Evolutionary conservation across 371 early-diverging fungal species (phyloP), one percentile per base, ranked within the genome.

Genomic region (Apophysomyces ossiformis): DNA sequence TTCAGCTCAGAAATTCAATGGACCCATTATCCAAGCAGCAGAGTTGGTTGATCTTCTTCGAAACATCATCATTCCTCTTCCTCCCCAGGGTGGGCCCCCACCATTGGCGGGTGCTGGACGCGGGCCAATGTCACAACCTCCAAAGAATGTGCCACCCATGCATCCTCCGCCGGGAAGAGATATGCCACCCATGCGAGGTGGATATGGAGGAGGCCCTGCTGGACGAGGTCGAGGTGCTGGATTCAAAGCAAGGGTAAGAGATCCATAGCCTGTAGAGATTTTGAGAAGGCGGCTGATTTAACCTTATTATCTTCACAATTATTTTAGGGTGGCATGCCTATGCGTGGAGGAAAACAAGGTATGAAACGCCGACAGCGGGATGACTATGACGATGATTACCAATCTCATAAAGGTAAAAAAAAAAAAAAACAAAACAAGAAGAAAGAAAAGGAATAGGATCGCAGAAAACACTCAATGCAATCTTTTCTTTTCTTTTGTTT

Each of bases 351-450:
- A 4, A 61, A 68, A 37, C 75, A 74, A n/a, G 72, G 69, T 15
- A 69, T 75, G 68, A 86, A 84, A 57, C 74, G 86, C 47, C 72
- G 81, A 64, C 70, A 69, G 15, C 71, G 86, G 60, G 79, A 81
- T 65, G 85, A 85, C 38, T 78, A 77, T 66, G 86, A 87, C 7
- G 88, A 87, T 61, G 84, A 85, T 16, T 77, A 71, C 58, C 68
- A 68, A 38, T 57, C 72, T 37, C 74, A 76, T 38, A 74, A 73
- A 77, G 84, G 80, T 79, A 75, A 2, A 26, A 26, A 1, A 0
- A 26, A 26, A 26, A 2, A 26, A 26, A 26, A 3, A 26, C n/a
- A 26, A 26, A 2, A 26, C 1, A 26, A 2, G 0, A 1, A 26
- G 26, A 26, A 26, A 2, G 1, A 0, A 26, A 26, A 3, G 32